Evolutionary conservation across 2,329 filamentous ascomycete species (phyloP).

Genomic region (Ilyonectria destructans): DNA sequence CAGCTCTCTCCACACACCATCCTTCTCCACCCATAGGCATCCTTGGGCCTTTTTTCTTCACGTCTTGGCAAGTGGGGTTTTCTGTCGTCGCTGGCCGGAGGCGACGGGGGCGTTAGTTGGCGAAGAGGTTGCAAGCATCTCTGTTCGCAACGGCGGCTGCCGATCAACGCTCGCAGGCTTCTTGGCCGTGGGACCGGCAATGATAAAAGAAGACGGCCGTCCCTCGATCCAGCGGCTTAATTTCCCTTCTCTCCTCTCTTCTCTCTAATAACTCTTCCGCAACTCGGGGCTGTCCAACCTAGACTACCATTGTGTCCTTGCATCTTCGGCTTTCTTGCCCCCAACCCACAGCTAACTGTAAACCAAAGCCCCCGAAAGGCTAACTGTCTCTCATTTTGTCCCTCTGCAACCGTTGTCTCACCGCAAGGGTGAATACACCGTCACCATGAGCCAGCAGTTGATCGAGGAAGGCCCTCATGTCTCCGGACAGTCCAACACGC

Average conservation of each 20-base stretch:
- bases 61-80: not conserved
- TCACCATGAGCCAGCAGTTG: slow-evolving; percentile 36
- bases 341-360: not conserved
- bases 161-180: not conserved
- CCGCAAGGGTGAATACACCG: not conserved
- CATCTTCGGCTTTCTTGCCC: not conserved
- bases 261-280: not conserved
- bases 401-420: not conserved
- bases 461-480: slow-evolving; percentile 37
- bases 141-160: not conserved
- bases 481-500: slow-evolving; percentile 44
- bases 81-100: not conserved
- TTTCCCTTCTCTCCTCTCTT: not conserved
- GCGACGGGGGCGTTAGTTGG: not conserved
- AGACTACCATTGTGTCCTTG: not conserved
- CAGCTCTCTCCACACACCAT: no score
- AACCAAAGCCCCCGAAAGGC: not conserved
- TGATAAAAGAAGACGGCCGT: not conserved
- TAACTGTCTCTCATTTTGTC: not conserved
- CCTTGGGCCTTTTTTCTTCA: no score
- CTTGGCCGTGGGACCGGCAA: not conserved
- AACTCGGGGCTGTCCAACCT: not conserved
- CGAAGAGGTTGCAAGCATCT: not conserved
- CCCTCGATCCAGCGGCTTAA: not conserved
- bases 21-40: no score